Conservation (phyloP, 2,329 filamentous ascomycete species). For the Stachybotrys chlorohalonatus region DNA sequence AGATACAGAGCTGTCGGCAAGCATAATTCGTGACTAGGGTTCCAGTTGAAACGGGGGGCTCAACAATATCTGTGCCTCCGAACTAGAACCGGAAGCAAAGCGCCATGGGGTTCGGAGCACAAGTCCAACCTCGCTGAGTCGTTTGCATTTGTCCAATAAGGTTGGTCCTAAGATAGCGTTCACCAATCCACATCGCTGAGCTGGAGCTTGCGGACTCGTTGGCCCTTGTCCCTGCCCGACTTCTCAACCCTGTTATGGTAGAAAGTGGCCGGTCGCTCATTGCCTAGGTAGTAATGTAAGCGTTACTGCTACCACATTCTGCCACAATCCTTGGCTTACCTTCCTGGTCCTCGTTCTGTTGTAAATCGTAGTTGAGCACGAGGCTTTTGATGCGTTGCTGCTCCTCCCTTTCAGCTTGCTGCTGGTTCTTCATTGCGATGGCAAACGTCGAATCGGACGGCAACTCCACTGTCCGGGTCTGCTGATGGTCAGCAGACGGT, state of each 20-base stretch:
- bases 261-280: constrained; percentile 38
- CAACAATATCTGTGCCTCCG: too few species aligned
- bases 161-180: background rate
- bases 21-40: too few species aligned
- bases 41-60: too few species aligned
- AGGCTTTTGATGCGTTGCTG: constrained; percentile 98
- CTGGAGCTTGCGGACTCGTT: constrained; percentile 83
- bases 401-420: constrained; percentile 90
- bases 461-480: constrained; percentile 87
- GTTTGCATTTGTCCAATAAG: background rate
- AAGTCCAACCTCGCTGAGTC: too few species aligned
- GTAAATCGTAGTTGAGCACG: constrained; percentile 91
- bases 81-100: too few species aligned
- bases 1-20: too few species aligned
- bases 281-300: constrained; percentile 21
- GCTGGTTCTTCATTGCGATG: constrained; percentile 90
- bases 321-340: constrained; percentile 41
- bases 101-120: too few species aligned
- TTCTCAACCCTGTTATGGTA: constrained; percentile 49
- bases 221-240: constrained; percentile 55
- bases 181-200: constrained; percentile 98
- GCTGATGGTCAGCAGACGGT: constrained; percentile 5
- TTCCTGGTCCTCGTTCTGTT: constrained; percentile 71
- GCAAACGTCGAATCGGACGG: constrained; percentile 90
- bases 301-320: constrained; percentile 21